Evolutionary conservation across 306 rosid genomes (phyloP).

Genomic region (Gastrolobium bilobum): DNA sequence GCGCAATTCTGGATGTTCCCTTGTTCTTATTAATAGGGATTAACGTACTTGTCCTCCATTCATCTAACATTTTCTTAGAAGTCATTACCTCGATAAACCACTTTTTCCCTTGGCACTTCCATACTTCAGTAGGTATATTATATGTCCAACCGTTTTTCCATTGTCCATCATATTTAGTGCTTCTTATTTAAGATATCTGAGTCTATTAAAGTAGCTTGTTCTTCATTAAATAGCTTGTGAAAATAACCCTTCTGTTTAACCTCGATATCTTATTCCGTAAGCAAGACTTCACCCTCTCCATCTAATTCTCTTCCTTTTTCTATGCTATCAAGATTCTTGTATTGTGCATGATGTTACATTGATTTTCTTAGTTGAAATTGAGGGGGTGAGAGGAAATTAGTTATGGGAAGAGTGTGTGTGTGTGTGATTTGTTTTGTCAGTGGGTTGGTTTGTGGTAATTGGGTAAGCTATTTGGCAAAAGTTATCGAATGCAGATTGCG

Average conservation of each 20-base stretch:
- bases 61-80: not conserved
- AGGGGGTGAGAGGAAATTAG: not conserved
- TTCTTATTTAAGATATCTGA: not conserved
- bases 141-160: too few relatives aligned
- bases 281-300: not conserved
- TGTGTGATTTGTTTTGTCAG: not conserved
- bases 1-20: not conserved
- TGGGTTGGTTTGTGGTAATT: not conserved
- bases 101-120: not conserved
- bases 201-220: not conserved
- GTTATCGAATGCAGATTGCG: too few relatives aligned
- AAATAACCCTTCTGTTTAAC: not conserved
- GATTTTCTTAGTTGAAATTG: not conserved
- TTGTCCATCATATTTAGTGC: too few relatives aligned
- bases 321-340: not conserved
- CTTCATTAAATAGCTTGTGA: slow-evolving; percentile 2
- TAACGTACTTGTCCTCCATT: not conserved
- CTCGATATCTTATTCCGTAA: not conserved
- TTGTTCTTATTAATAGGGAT: not conserved
- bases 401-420: not conserved
- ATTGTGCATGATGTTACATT: not conserved
- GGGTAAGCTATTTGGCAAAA: not conserved
- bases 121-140: too few relatives aligned
- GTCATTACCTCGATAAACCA: not conserved
- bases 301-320: not conserved